Percentiles rank a stretch among this genome's conserved stretches.
Evolutionary conservation across 2,329 filamentous ascomycete species (phyloP).

Genomic region (Aspergillus puulaauensis): DNA sequence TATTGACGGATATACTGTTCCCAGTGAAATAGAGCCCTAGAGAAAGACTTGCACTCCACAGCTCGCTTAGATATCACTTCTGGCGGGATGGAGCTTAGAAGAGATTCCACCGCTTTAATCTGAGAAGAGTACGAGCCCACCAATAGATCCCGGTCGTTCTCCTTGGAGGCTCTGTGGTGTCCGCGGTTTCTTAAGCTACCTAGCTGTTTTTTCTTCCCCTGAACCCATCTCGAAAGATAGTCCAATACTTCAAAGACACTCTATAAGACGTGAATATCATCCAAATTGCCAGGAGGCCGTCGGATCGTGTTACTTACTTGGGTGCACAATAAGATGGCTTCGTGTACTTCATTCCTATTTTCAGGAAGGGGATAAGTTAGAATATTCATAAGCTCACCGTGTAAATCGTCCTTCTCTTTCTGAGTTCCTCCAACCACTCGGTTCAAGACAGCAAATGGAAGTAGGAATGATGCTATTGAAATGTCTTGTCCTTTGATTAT

Average conservation of each 20-base stretch:
- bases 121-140: conserved; percentile 37
- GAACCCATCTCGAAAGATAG: conserved; percentile 87
- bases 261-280: conserved; percentile 42
- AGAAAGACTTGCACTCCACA: conserved; percentile 90
- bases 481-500: conserved; percentile 84
- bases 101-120: conserved; percentile 67
- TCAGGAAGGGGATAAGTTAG: conserved; percentile 63
- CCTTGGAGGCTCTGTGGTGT: conserved; percentile 30
- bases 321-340: conserved; percentile 80
- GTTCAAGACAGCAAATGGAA: conserved; percentile 85
- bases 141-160: conserved; percentile 26
- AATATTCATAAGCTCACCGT: conserved; percentile 72
- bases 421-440: conserved; percentile 72
- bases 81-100: conserved; percentile 68
- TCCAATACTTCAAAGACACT: conserved; percentile 88
- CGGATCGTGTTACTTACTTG: conserved; percentile 59
- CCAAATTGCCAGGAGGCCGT: background rate
- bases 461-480: conserved; percentile 79
- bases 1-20: conserved; percentile 79
- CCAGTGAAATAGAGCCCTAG: conserved; percentile 88
- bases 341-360: conserved; percentile 59
- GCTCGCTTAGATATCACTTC: conserved; percentile 77
- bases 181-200: conserved; percentile 30
- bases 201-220: conserved; percentile 65
- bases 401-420: conserved; percentile 63